These are phyloP conservation scores for Phytopythium helicoides DNA, from an alignment of 352 stramenopile species.

Conservation along the genomic window DNA sequence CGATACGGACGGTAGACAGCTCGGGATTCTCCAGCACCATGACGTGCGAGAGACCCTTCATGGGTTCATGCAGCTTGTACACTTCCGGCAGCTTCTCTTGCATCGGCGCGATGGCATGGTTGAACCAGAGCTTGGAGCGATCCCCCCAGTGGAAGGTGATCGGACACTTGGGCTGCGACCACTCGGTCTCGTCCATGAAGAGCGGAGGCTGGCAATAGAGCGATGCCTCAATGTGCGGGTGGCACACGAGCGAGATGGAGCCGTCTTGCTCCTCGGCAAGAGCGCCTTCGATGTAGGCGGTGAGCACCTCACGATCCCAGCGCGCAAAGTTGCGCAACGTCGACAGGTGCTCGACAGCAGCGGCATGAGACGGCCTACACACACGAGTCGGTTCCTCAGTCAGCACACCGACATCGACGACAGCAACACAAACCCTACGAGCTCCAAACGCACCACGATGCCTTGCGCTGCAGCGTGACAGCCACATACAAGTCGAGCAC, in stretches of 20 bases:
- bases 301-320: constrained; percentile 31
- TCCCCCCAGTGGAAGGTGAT: constrained; percentile 44
- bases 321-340: constrained; percentile 31
- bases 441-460: constrained; percentile 13
- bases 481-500: constrained; percentile 34
- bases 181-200: constrained; percentile 31
- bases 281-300: constrained; percentile 23
- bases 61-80: constrained; percentile 34
- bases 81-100: constrained; percentile 27
- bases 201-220: constrained; percentile 38
- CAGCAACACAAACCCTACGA: not conserved
- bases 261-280: constrained; percentile 19
- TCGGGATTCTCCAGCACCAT: constrained; percentile 51
- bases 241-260: constrained; percentile 33
- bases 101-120: constrained; percentile 24
- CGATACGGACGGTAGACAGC: constrained; percentile 36
- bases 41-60: constrained; percentile 39
- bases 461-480: constrained; percentile 22
- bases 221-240: constrained; percentile 38
- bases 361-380: constrained; percentile 23
- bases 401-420: constrained; percentile 3
- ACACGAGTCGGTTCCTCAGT: too few species aligned
- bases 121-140: constrained; percentile 44
- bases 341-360: constrained; percentile 25
- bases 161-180: constrained; percentile 28